These are phyloP conservation scores for Botryotinia narcissicola DNA, from an alignment of 2,329 filamentous ascomycete species.

Conservation along the genomic window DNA sequence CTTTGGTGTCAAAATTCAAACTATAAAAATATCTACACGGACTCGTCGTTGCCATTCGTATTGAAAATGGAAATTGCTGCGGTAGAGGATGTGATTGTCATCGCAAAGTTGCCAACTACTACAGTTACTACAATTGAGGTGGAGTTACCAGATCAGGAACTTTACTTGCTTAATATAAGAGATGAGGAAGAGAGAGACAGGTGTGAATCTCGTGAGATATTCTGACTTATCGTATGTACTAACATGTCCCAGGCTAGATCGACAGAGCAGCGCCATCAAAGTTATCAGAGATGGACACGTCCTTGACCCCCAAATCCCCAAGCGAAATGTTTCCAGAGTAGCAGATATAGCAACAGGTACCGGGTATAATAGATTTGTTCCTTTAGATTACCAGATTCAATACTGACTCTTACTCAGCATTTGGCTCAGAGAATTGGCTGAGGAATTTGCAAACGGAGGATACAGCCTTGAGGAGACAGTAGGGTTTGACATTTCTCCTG, in stretches of 20 bases:
- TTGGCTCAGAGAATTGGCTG: neutral
- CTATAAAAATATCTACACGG: neutral
- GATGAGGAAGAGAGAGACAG: neutral
- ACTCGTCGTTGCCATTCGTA: neutral
- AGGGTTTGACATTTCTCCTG: neutral
- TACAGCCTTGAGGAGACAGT: neutral
- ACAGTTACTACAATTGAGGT: neutral
- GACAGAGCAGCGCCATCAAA: neutral
- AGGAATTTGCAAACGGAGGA: neutral
- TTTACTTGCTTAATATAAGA: conserved; percentile 4
- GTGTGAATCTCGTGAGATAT: neutral
- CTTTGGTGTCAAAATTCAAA: neutral
- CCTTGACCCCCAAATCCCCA: conserved; percentile 4
- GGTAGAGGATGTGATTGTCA: neutral
- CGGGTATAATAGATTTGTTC: neutral
- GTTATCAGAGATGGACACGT: neutral
- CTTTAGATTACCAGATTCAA: neutral
- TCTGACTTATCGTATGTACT: neutral
- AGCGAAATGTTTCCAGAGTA: neutral
- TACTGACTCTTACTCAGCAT: neutral
- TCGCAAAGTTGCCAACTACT: neutral
- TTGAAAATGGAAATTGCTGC: neutral
- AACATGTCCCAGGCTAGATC: neutral
- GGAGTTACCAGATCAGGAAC: neutral
- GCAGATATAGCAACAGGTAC: conserved; percentile 7